Percentiles rank a stretch among this genome's conserved stretches.
phyloP scores from a whole-genome alignment of 805 yeast genomes.

The Cyberlindnera subsufficiens region DNA sequence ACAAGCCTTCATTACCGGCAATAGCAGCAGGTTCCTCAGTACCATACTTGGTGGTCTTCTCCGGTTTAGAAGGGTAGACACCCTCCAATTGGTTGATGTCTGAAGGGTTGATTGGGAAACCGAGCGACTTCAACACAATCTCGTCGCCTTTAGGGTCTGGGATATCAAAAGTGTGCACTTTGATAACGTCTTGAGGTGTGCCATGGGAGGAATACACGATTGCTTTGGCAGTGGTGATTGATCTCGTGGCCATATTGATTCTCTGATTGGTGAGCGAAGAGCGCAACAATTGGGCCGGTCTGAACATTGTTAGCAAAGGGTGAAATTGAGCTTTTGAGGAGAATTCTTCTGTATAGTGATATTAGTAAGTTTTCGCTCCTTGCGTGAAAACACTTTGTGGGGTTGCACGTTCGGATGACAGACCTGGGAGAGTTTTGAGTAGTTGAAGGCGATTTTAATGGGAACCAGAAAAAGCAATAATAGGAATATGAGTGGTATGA shows the following conservation, averaged over 20 bases:
- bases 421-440: too few relatives aligned
- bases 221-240: constrained; percentile 46
- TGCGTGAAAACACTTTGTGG: too few relatives aligned
- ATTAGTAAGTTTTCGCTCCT: too few relatives aligned
- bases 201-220: constrained; percentile 67
- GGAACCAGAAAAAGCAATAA: too few relatives aligned
- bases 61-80: constrained; percentile 76
- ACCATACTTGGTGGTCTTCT: constrained; percentile 42
- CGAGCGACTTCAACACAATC: constrained; percentile 62
- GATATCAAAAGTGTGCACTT: constrained; percentile 45
- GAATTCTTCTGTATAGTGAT: too few relatives aligned
- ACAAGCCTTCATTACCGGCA: constrained; percentile 93
- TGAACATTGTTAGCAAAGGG: constrained; percentile 3
- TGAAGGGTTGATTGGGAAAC: constrained; percentile 86
- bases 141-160: constrained; percentile 40
- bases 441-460: too few relatives aligned
- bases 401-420: too few relatives aligned
- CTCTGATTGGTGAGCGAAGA: background rate
- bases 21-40: constrained; percentile 67
- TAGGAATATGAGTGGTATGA: too few relatives aligned
- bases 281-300: constrained; percentile 2
- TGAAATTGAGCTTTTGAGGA: too few relatives aligned
- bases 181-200: constrained; percentile 50
- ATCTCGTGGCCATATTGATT: constrained; percentile 10
- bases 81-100: constrained; percentile 85